Conservation (phyloP, 192 early-diverging fungal species). For the Funneliformis mosseae region DNA sequence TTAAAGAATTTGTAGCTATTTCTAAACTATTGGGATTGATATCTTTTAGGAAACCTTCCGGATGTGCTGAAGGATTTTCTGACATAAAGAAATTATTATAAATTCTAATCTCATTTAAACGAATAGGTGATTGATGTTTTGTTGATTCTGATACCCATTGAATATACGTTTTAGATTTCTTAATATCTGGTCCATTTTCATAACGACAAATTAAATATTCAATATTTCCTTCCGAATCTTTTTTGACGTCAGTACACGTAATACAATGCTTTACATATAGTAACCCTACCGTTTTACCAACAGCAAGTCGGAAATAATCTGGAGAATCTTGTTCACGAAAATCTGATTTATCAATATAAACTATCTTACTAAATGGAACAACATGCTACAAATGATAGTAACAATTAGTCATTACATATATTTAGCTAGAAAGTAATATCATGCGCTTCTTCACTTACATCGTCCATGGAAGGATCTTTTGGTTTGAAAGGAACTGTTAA, state of each 20-base stretch:
- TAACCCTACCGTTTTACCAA: constrained; percentile 94
- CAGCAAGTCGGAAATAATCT: constrained; percentile 94
- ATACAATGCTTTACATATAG: constrained; percentile 87
- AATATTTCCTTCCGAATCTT: constrained; percentile 80
- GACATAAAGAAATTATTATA: constrained; percentile 91
- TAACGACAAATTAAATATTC: constrained; percentile 81
- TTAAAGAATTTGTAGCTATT: constrained; percentile 68
- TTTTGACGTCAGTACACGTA: constrained; percentile 76
- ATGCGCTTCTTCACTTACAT: constrained; percentile 27
- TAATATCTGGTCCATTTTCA: constrained; percentile 65
- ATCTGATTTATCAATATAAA: constrained; percentile 97
- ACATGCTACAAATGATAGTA: constrained; percentile 43
- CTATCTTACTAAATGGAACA: constrained; percentile 86
- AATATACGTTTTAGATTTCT: constrained; percentile 96
- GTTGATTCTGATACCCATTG: constrained; percentile 96
- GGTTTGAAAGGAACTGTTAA: constrained; percentile 89
- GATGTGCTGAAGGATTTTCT: constrained; percentile 82
- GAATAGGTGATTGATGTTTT: constrained; percentile 80
- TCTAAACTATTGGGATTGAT: constrained; percentile 80
- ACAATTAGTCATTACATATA: too few species aligned
- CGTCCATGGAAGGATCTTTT: constrained; percentile 81
- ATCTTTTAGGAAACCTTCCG: constrained; percentile 90
- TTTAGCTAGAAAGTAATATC: too few species aligned
- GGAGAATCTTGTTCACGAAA: constrained; percentile 93
- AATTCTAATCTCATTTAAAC: constrained; percentile 78